A percentile compares a stretch with the other conserved stretches of the same genome.
These are phyloP conservation scores for Plasmodium chabaudi DNA, from an alignment of 169 alveolate genomes.

Conservation along the genomic window DNA sequence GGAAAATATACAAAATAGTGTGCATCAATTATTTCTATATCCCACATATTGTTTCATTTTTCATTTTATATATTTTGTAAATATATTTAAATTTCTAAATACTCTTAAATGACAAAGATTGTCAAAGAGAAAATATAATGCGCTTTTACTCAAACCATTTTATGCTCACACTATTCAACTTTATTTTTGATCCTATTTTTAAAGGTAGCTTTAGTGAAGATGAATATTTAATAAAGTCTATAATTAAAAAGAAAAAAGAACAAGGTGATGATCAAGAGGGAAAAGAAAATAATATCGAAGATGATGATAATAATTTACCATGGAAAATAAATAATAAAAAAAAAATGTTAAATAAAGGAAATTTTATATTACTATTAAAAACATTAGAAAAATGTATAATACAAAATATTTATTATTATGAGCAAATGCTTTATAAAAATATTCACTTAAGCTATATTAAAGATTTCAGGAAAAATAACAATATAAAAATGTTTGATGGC, in stretches of 20 bases:
- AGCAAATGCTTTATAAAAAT: slow-evolving; percentile 63
- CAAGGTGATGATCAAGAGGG: slow-evolving; percentile 23
- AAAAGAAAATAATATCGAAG: not conserved
- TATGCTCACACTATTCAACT: too few species aligned
- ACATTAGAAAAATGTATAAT: slow-evolving; percentile 47
- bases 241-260: slow-evolving; percentile 67
- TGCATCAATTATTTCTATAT: too few species aligned
- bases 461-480: slow-evolving; percentile 12
- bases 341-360: slow-evolving; percentile 43
- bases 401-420: slow-evolving; percentile 51
- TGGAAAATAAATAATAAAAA: slow-evolving; percentile 65
- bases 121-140: too few species aligned
- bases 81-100: too few species aligned
- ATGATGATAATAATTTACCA: slow-evolving; percentile 16
- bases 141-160: too few species aligned
- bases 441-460: slow-evolving; percentile 28
- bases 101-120: too few species aligned
- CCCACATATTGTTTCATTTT: too few species aligned
- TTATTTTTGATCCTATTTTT: not conserved
- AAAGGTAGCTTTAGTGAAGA: slow-evolving; percentile 74
- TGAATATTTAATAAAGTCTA: slow-evolving; percentile 58
- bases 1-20: too few species aligned
- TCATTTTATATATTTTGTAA: too few species aligned
- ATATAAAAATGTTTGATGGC: slow-evolving; percentile 64
- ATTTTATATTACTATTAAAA: slow-evolving; percentile 41